Evolutionary conservation across 2,329 filamentous ascomycete genomes (phyloP), one percentile per base, ranked within the genome.

Genomic region (Huntiella moniliformis): DNA sequence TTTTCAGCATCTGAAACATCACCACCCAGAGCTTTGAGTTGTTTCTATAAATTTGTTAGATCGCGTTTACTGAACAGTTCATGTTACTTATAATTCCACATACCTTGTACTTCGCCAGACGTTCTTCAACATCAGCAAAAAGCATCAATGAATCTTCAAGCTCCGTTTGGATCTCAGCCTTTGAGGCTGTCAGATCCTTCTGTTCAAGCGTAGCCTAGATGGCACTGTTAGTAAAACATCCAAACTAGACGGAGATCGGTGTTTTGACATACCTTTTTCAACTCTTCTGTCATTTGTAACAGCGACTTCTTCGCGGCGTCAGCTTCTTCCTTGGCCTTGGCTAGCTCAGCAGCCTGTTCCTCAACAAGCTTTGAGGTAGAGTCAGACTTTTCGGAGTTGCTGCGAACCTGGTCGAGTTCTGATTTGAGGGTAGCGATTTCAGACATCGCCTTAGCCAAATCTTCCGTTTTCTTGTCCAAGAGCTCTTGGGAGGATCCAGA

Each of bases 111-210:
- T 73, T 75, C 37, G 70, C 68, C 42, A 76, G 67, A 62, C 87
- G 88, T 45, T 84, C 80, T 60, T 91, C 83, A 13, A 86, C 57
- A 56, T 91, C 83, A 11, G 74, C 77, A 60, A 87, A 84, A 4
- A 91, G 78, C 64, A 88, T 81, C 33, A 91, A 63, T 45, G 88
- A 66, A 58, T 91, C 83, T 53, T 91, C 83, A 39, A 88, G 66
- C 59, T 91, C 83, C 2, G 73, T 68, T 57, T 88, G 82, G 46
- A 72, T 75, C 48, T 79, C 75, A 50, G 74, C 69, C 53, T 77
- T 73, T 51, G 73, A 77, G 52, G 70, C 62, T 39, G 60, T 56
- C 57, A 38, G 37, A n/a, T 33, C 38, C n/a, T 45, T 37, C n/a
- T 55, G 51, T 61, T 66, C 43, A 5, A 38, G 32, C 17, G 31